These are phyloP conservation scores for Ceratocystis cacaofunesta DNA, from an alignment of 2,329 filamentous ascomycete genomes.

Conservation along the genomic window DNA sequence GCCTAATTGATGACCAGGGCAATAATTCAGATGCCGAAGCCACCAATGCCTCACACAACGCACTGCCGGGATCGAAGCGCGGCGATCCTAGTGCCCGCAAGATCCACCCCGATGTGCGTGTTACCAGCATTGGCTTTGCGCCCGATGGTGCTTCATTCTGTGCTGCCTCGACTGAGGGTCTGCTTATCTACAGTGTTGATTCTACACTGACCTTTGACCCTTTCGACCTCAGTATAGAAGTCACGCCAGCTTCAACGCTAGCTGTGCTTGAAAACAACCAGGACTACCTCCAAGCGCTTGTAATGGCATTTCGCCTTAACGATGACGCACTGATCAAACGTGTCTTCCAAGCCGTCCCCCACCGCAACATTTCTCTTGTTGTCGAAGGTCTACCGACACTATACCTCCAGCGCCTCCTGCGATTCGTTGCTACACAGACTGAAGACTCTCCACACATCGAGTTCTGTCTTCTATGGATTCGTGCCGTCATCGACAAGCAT, in stretches of 20 bases:
- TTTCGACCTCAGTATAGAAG: slow-evolving; percentile 85
- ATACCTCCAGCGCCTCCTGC: slow-evolving; percentile 71
- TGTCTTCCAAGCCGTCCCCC: slow-evolving; percentile 73
- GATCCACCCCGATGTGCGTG: slow-evolving; percentile 65
- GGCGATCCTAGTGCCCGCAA: slow-evolving; percentile 66
- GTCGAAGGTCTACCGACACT: slow-evolving; percentile 67
- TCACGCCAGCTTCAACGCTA: slow-evolving; percentile 77
- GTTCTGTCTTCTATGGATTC: slow-evolving; percentile 88
- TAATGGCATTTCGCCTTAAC: slow-evolving; percentile 96
- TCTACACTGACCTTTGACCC: slow-evolving; percentile 77
- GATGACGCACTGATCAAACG: slow-evolving; percentile 65
- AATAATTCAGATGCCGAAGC: slow-evolving; percentile 45
- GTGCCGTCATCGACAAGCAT: slow-evolving; percentile 65
- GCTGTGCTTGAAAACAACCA: slow-evolving; percentile 48
- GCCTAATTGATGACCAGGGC: slow-evolving; percentile 63
- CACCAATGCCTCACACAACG: slow-evolving; percentile 74
- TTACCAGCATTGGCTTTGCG: slow-evolving; percentile 72
- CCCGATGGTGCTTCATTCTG: slow-evolving; percentile 85
- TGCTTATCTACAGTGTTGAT: slow-evolving; percentile 87
- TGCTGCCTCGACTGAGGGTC: slow-evolving; percentile 83
- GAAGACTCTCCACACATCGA: slow-evolving; percentile 88
- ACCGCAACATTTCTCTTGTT: slow-evolving; percentile 58
- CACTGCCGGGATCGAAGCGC: slow-evolving; percentile 71
- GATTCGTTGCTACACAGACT: slow-evolving; percentile 74
- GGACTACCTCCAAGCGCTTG: slow-evolving; percentile 79